phyloP scores from a whole-genome alignment of 2,329 filamentous ascomycete species.

The Ceratocystis papillata region DNA sequence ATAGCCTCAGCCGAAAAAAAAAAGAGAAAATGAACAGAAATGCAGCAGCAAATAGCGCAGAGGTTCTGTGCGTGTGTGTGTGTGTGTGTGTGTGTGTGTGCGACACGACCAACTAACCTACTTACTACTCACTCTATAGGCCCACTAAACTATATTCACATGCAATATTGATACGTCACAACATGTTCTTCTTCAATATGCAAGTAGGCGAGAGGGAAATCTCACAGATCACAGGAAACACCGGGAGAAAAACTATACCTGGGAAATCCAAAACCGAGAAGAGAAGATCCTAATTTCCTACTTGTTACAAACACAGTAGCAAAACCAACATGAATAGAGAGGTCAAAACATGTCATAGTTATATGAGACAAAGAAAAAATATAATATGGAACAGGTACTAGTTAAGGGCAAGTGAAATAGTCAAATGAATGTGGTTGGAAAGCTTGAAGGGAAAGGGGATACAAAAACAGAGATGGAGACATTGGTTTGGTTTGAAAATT shows the following conservation, averaged over 20 bases:
- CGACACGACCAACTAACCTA: no score
- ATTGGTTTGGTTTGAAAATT: neutral
- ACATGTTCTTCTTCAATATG: no score
- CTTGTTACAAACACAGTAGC: neutral
- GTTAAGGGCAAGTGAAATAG: neutral
- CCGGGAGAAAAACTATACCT: neutral
- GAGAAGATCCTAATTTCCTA: no score
- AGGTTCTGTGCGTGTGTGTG: no score
- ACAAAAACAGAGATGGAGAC: neutral
- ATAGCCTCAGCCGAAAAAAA: no score
- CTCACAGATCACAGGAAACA: no score
- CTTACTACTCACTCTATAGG: no score
- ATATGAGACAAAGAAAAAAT: neutral
- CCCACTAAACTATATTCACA: no score
- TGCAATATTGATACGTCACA: no score
- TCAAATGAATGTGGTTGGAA: slow-evolving; percentile 8
- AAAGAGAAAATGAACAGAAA: neutral
- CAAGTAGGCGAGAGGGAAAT: no score
- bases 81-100: no score
- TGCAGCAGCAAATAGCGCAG: neutral
- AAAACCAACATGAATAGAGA: neutral
- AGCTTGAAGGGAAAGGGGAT: neutral
- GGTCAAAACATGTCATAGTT: neutral
- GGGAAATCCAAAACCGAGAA: no score
- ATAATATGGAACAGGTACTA: slow-evolving; percentile 12